Conservation (phyloP, 345 rosid species). For the Mercurialis annua region DNA sequence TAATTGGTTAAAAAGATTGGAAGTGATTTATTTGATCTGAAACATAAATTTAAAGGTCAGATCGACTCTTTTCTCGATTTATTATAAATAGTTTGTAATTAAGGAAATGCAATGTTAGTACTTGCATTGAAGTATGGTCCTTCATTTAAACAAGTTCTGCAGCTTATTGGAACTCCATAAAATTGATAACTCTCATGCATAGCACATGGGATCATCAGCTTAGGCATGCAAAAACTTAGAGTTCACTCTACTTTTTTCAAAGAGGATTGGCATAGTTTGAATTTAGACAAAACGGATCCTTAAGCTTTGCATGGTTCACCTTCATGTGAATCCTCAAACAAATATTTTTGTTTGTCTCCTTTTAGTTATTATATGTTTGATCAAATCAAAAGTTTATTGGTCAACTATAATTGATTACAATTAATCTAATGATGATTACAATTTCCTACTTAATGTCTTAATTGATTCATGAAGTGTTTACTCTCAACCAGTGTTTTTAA, state of each 20-base stretch:
- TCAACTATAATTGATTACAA: not conserved
- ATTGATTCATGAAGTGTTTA: too few species aligned
- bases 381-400: not conserved
- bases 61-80: too few species aligned
- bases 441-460: too few species aligned
- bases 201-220: not conserved
- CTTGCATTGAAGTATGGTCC: not conserved
- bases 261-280: not conserved
- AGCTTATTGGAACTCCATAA: not conserved
- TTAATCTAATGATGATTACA: not conserved
- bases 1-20: too few species aligned
- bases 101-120: not conserved
- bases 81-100: not conserved
- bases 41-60: too few species aligned
- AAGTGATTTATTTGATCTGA: too few species aligned
- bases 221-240: not conserved
- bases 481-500: too few species aligned
- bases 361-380: not conserved
- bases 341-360: too few species aligned
- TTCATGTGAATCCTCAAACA: not conserved
- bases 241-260: not conserved
- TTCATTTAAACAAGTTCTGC: not conserved
- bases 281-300: not conserved
- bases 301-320: not conserved
- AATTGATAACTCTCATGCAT: not conserved